Percentiles rank a stretch among this genome's conserved stretches.
Evolutionary conservation across 805 yeast genomes (phyloP).

Genomic region (Candida qinlingensis): DNA sequence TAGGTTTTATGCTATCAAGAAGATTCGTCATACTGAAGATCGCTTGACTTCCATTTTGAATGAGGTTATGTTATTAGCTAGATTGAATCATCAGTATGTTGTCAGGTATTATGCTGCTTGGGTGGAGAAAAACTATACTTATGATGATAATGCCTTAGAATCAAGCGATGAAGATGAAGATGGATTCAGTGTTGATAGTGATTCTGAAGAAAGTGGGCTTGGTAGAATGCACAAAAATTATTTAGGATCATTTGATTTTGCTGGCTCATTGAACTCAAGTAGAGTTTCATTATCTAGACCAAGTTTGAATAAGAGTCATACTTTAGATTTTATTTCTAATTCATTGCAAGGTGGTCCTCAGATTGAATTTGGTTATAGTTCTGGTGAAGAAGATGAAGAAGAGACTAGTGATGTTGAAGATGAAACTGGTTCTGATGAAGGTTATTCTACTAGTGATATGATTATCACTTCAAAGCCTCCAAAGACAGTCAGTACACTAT

Average conservation of each 20-base stretch:
- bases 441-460: conserved; percentile 5
- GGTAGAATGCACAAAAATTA: conserved; percentile 4
- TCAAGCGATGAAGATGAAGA: conserved; percentile 22
- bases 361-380: conserved; percentile 44
- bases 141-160: conserved; percentile 29
- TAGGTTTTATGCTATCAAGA: conserved; percentile 89
- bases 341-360: conserved; percentile 50
- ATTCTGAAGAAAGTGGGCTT: not conserved
- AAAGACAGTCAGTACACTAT: conserved; percentile 60
- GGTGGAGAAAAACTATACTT: conserved; percentile 67
- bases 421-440: conserved; percentile 1
- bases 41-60: conserved; percentile 76
- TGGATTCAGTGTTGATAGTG: conserved; percentile 6
- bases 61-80: conserved; percentile 87
- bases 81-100: conserved; percentile 91
- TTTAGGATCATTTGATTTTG: conserved; percentile 7
- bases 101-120: conserved; percentile 97
- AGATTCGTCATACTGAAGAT: conserved; percentile 76
- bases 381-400: conserved; percentile 16
- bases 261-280: conserved; percentile 6
- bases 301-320: conserved; percentile 27
- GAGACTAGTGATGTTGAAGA: conserved; percentile 19
- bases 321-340: conserved; percentile 64
- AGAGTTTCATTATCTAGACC: conserved; percentile 18
- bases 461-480: conserved; percentile 16